These are phyloP conservation scores for Cyclocybe aegerita DNA, from an alignment of 768 basidiomycete genomes.

Conservation along the genomic window DNA sequence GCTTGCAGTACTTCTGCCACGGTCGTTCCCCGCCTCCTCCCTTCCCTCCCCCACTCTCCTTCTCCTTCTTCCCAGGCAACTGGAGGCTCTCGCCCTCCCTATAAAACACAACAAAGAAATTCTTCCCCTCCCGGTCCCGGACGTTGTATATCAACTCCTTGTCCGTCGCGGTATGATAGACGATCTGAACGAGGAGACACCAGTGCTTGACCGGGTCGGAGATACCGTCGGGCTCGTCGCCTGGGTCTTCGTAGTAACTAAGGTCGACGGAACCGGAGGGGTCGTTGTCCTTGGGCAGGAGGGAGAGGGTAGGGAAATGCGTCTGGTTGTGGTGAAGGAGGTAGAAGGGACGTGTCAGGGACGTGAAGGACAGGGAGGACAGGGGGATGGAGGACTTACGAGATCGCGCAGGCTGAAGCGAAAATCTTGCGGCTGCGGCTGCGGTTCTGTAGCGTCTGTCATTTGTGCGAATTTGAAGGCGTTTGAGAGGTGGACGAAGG, in stretches of 20 bases:
- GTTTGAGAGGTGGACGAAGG: too few relatives aligned
- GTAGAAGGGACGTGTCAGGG: too few relatives aligned
- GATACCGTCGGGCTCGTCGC: conserved; percentile 6
- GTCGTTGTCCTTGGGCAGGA: conserved; percentile 23
- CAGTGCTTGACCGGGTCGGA: conserved; percentile 22
- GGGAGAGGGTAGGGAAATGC: conserved; percentile 22
- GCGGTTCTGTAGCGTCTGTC: too few relatives aligned
- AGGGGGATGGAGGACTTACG: neutral
- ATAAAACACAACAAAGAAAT: conserved; percentile 22
- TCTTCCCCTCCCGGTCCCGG: conserved; percentile 21
- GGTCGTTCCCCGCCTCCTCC: neutral
- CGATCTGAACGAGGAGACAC: conserved; percentile 32
- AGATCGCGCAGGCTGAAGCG: too few relatives aligned
- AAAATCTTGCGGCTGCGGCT: too few relatives aligned
- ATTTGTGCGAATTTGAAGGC: too few relatives aligned
- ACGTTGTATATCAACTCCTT: conserved; percentile 20
- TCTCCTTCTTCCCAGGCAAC: neutral
- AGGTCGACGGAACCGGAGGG: conserved; percentile 5
- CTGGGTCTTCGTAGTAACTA: conserved; percentile 12
- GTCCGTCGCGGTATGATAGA: conserved; percentile 11
- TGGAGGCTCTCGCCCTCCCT: conserved; percentile 13
- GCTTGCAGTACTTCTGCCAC: conserved; percentile 8
- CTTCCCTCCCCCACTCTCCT: too few relatives aligned
- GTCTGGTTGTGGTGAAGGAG: conserved; percentile 3
- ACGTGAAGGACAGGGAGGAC: neutral